Conservation (phyloP, 1,139 yeast genomes). For the Pichia sp. region DNA sequence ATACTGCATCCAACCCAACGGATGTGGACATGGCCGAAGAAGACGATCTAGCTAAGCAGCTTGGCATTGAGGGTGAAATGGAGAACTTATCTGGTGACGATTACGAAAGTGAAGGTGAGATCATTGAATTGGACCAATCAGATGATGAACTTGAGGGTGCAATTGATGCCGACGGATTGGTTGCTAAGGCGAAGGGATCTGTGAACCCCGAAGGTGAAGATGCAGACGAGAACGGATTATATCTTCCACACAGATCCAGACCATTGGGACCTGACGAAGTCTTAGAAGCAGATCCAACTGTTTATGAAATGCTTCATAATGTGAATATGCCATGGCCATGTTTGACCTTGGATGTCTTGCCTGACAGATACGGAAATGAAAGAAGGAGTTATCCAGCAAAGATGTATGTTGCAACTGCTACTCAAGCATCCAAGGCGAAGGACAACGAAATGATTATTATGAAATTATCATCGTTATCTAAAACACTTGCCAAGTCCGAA, state of each 20-base stretch:
- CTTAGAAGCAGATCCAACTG: constrained; percentile 92
- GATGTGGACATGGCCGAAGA: constrained; percentile 28
- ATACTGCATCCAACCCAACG: constrained; percentile 21
- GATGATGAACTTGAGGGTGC: constrained; percentile 24
- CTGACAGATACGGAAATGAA: constrained; percentile 81
- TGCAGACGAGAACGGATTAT: constrained; percentile 38
- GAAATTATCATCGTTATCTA: constrained; percentile 74
- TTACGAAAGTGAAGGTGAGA: constrained; percentile 87
- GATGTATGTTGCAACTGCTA: constrained; percentile 80
- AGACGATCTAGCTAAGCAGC: constrained; percentile 46
- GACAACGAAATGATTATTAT: constrained; percentile 84
- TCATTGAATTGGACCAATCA: constrained; percentile 70
- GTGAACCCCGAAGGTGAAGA: constrained; percentile 3
- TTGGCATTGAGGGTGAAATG: constrained; percentile 55
- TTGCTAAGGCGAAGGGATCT: constrained; percentile 11
- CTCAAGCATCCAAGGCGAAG: constrained; percentile 83
- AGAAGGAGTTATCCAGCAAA: constrained; percentile 89
- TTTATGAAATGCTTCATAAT: constrained; percentile 93
- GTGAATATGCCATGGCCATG: constrained; percentile 98
- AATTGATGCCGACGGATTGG: constrained; percentile 19
- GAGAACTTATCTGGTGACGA: constrained; percentile 96
- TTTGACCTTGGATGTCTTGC: constrained; percentile 79
- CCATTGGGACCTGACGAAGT: constrained; percentile 96
- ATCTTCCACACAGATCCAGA: constrained; percentile 79
- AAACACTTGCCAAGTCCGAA: constrained; percentile 78